phyloP scores from a whole-genome alignment of 1,284 basidiomycete genomes.

The Papiliotrema laurentii region DNA sequence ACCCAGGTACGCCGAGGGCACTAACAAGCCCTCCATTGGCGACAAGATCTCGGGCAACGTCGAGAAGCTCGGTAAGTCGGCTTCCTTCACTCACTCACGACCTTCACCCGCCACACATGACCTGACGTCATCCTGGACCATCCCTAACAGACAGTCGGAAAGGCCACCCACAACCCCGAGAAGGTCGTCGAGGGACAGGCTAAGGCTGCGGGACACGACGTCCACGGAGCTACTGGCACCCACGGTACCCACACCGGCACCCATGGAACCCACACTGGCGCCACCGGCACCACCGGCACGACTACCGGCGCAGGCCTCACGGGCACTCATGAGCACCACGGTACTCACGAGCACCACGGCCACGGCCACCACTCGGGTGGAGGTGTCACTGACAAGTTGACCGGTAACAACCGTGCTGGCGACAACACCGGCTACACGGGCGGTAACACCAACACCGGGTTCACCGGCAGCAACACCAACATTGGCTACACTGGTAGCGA shows the following conservation, averaged over 20 bases:
- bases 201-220: slow-evolving; percentile 15
- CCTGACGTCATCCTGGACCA: not conserved
- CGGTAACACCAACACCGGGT: slow-evolving; percentile 2
- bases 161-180: slow-evolving; percentile 22
- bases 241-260: not conserved
- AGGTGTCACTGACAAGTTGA: not conserved
- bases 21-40: slow-evolving; percentile 18
- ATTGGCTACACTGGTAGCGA: not conserved
- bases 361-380: not conserved
- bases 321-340: not conserved
- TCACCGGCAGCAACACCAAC: slow-evolving; percentile 4
- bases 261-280: slow-evolving; percentile 2
- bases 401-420: slow-evolving; percentile 3
- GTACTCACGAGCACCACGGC: not conserved
- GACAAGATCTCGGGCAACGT: slow-evolving; percentile 19
- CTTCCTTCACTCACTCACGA: not conserved
- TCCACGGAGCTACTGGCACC: not conserved
- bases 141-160: slow-evolving; percentile 14
- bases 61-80: slow-evolving; percentile 11
- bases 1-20: slow-evolving; percentile 1
- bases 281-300: not conserved
- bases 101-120: not conserved
- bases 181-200: slow-evolving; percentile 25
- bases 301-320: not conserved
- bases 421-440: slow-evolving; percentile 1